phyloP scores from a whole-genome alignment of 2,329 filamentous ascomycete genomes.

The Ophiostoma himal-ulmi region DNA sequence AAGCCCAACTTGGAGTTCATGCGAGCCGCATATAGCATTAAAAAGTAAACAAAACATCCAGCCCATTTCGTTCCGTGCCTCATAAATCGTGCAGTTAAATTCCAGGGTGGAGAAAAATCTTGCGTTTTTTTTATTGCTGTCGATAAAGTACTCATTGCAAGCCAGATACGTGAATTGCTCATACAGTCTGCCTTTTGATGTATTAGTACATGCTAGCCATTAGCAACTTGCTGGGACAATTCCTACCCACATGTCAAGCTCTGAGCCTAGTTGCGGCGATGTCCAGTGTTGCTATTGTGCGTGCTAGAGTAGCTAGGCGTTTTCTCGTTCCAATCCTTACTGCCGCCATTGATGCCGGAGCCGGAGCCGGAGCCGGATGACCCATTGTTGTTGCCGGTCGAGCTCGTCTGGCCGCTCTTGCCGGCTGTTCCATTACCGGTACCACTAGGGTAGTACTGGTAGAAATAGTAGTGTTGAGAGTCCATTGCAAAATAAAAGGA shows the following conservation, averaged over 20 bases:
- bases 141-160: not conserved
- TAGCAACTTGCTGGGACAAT: not conserved
- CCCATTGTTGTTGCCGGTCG: not conserved
- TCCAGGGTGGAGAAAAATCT: not conserved
- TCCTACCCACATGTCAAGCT: not conserved
- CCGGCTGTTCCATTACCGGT: not conserved
- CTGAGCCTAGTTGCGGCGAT: not conserved
- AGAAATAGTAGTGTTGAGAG: not conserved
- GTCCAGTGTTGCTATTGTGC: not conserved
- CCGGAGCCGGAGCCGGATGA: not conserved
- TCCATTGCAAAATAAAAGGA: not conserved
- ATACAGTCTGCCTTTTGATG: not conserved
- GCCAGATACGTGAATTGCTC: not conserved
- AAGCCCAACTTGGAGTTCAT: not conserved
- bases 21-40: not conserved
- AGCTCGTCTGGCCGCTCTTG: not conserved
- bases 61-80: not conserved
- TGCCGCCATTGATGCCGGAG: not conserved
- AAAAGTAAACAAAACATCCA: not conserved
- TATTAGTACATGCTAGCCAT: not conserved
- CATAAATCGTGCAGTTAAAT: not conserved
- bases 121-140: not conserved
- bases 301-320: not conserved
- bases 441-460: not conserved
- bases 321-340: not conserved